Evolutionary conservation across 352 stramenopile genomes (phyloP), one percentile per base, ranked within the genome.

Genomic region (Globisporangium emineosum): DNA sequence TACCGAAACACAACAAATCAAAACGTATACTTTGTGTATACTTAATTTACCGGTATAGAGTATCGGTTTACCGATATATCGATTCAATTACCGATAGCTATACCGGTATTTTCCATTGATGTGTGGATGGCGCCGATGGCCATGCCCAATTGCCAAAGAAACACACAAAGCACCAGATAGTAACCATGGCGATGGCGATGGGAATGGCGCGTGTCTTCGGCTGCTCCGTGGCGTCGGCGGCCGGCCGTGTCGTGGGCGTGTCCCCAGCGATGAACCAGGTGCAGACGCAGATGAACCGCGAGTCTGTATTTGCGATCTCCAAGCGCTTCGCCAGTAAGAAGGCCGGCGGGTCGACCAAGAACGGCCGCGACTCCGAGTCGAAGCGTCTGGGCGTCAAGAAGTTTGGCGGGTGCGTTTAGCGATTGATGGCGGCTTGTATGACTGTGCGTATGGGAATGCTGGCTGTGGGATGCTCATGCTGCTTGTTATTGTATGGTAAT

Each of bases 371-470:
- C 75, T 99, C 96, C 17, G 82, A 95, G 68, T 98, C 97, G 43
- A 97, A 98, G 78, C 89, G 97, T 57, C 82, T 99, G 47, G 97
- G 97, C 61, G 88, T 99, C 67, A 99, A 99, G 79, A 97, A 98
- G 57, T 98, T 96, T 72, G 94, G 93, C 65, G 94, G 91, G 83
- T 94, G 64, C 68, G 75, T 69, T 21, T 9, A 13, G 52, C 3
- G 65, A 32, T 55, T 21, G 15, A 19, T 55, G 10, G 1, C 2
- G 47, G 40, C 53, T 15, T 62, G 19, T 51, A 19, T 42, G 40
- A n/a, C 21, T 35, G 4, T 50, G 17, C 37, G 30, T 62, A 32
- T 43, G 27, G 35, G 21, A 3, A 8, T 45, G 30, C 1, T 10
- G 42, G 19, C 40, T 27, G 23, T 57, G 19, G 25, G 6, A 17